Percentiles rank a stretch among this genome's conserved stretches.
Conservation (phyloP, 179 eudicot species). For the Camellia oleifera region DNA sequence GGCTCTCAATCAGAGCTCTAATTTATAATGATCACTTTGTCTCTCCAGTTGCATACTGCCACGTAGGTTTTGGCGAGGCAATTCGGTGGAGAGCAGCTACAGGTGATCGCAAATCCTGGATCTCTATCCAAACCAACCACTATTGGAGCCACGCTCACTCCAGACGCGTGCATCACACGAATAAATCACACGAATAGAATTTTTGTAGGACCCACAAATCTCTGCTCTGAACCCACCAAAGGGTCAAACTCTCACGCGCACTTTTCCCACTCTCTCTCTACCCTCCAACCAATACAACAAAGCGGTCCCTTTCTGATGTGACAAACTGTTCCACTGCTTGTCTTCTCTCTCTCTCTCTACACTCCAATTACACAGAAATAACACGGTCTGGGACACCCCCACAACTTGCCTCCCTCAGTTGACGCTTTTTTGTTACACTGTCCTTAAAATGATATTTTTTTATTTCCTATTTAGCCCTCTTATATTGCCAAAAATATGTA, state of each 20-base stretch:
- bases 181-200: no score
- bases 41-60: neutral
- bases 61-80: neutral
- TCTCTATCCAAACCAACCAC: neutral
- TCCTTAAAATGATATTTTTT: neutral
- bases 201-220: no score
- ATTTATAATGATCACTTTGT: no score
- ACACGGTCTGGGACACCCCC: neutral
- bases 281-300: slow-evolving; percentile 10
- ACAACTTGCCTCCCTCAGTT: neutral
- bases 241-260: neutral
- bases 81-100: neutral
- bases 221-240: no score
- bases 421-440: neutral
- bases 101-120: neutral
- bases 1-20: no score
- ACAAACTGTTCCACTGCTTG: slow-evolving; percentile 28
- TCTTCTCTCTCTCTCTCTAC: neutral
- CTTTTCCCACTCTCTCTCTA: neutral
- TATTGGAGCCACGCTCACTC: neutral
- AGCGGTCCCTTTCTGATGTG: slow-evolving; percentile 33
- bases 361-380: neutral
- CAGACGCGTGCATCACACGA: neutral
- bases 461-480: neutral
- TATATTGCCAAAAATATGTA: neutral